Percentiles rank a stretch among this genome's conserved stretches.
Conservation (phyloP, 2,329 filamentous ascomycete genomes). For the Aspergillus phoenicis region DNA sequence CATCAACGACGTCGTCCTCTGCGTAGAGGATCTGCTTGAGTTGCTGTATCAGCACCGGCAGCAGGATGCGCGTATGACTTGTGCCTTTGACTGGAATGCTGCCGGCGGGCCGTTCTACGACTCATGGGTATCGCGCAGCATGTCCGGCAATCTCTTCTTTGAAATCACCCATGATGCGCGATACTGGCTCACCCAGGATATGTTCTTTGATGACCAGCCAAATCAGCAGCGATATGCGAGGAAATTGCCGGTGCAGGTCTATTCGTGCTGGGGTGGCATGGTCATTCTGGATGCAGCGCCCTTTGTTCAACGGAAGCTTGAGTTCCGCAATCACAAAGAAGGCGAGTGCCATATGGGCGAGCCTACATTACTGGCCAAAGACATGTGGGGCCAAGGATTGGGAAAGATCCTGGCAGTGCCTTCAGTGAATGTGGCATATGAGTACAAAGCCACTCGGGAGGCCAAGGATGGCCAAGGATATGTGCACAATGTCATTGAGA, state of each 20-base stretch:
- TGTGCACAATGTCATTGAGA: background rate
- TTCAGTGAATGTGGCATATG: background rate
- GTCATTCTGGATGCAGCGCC: slow-evolving; percentile 1
- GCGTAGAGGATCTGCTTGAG: slow-evolving; percentile 2
- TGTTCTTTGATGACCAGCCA: background rate
- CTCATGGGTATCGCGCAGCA: slow-evolving; percentile 1
- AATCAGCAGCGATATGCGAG: background rate
- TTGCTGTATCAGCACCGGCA: background rate
- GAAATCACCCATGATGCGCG: slow-evolving; percentile 1
- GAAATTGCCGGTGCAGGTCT: background rate
- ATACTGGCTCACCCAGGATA: slow-evolving; percentile 1
- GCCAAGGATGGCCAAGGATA: background rate
- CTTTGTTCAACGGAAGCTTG: background rate
- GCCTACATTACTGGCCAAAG: background rate
- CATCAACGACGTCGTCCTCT: slow-evolving; percentile 4
- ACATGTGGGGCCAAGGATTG: background rate
- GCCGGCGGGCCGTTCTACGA: slow-evolving; percentile 1
- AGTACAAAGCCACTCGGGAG: background rate
- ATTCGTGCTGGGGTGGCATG: slow-evolving; percentile 4
- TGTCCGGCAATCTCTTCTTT: slow-evolving; percentile 1
- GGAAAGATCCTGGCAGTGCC: background rate
- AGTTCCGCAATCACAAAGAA: background rate
- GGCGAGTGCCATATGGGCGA: slow-evolving; percentile 5
- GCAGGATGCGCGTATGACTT: slow-evolving; percentile 1
- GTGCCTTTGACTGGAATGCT: slow-evolving; percentile 5